A percentile compares a stretch with the other conserved stretches of the same genome.
Evolutionary conservation across 2,329 filamentous ascomycete genomes (phyloP).

Genomic region (Chaetomiaceae sp.): DNA sequence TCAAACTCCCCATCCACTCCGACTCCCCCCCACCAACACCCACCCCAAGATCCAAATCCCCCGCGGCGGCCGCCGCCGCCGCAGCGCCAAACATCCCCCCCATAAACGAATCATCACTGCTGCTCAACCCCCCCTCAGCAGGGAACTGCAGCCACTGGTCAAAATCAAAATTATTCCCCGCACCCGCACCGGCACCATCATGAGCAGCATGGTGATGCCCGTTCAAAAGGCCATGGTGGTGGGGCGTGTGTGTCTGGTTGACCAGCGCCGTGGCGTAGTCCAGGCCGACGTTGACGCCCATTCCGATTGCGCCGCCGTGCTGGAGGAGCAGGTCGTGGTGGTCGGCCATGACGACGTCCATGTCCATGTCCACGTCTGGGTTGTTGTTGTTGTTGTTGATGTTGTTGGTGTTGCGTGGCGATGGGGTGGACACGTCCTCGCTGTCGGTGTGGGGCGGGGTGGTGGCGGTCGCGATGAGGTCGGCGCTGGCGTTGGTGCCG

Average conservation of each 20-base stretch:
- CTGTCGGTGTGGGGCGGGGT: slow-evolving; percentile 43
- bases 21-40: not conserved
- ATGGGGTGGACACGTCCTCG: slow-evolving; percentile 8
- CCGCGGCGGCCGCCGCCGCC: not conserved
- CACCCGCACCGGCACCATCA: slow-evolving; percentile 9
- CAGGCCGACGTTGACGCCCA: no score
- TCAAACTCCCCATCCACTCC: slow-evolving; percentile 11
- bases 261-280: no score
- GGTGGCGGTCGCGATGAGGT: slow-evolving; percentile 30
- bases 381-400: no score
- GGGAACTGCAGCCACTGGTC: slow-evolving; percentile 57
- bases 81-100: slow-evolving; percentile 17
- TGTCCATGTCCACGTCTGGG: slow-evolving; percentile 31
- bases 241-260: no score
- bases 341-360: slow-evolving; percentile 35
- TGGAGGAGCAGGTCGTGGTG: not conserved
- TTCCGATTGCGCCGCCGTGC: not conserved
- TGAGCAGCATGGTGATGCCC: no score
- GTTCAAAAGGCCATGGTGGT: no score
- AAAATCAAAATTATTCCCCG: slow-evolving; percentile 47
- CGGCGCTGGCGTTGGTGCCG: slow-evolving; percentile 17
- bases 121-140: slow-evolving; percentile 40
- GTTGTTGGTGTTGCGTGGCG: not conserved
- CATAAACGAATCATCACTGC: slow-evolving; percentile 35
- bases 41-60: not conserved